These are phyloP conservation scores for Candida morakotiae DNA, from an alignment of 805 yeast species.

Conservation along the genomic window DNA sequence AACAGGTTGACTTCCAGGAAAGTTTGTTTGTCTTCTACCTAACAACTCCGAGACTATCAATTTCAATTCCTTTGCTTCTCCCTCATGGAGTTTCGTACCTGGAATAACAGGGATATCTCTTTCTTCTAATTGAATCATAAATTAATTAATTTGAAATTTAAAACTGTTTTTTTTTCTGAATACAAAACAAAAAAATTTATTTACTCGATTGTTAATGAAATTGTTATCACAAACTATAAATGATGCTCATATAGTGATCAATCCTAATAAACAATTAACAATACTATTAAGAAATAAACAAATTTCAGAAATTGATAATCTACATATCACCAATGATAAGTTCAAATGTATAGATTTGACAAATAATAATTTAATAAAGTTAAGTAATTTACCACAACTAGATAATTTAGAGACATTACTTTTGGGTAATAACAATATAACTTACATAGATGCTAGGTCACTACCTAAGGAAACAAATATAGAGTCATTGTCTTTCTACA, in stretches of 20 bases:
- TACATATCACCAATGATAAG: constrained; percentile 25
- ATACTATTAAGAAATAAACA: constrained; percentile 31
- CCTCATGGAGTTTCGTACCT: constrained; percentile 73
- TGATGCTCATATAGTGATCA: constrained; percentile 27
- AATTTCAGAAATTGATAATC: constrained; percentile 32
- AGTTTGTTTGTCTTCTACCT: constrained; percentile 51
- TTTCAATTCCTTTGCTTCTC: constrained; percentile 64
- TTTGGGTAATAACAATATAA: constrained; percentile 59
- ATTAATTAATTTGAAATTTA: background rate
- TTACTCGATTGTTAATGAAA: constrained; percentile 21
- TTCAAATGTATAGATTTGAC: constrained; percentile 66
- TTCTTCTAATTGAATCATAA: constrained; percentile 35
- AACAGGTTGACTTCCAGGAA: constrained; percentile 95
- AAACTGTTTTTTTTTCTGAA: background rate
- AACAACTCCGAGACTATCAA: constrained; percentile 63
- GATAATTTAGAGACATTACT: constrained; percentile 49
- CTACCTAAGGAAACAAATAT: constrained; percentile 32
- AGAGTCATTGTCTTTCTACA: constrained; percentile 46
- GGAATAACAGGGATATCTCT: constrained; percentile 80
- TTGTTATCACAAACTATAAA: constrained; percentile 28
- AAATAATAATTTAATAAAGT: constrained; percentile 60
- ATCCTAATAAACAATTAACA: constrained; percentile 32
- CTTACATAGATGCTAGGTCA: constrained; percentile 26
- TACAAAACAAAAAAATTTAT: background rate
- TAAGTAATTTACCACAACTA: constrained; percentile 44